Conservation (phyloP, 371 early-diverging fungal genomes). For the Syncephalastrum contaminatum region DNA sequence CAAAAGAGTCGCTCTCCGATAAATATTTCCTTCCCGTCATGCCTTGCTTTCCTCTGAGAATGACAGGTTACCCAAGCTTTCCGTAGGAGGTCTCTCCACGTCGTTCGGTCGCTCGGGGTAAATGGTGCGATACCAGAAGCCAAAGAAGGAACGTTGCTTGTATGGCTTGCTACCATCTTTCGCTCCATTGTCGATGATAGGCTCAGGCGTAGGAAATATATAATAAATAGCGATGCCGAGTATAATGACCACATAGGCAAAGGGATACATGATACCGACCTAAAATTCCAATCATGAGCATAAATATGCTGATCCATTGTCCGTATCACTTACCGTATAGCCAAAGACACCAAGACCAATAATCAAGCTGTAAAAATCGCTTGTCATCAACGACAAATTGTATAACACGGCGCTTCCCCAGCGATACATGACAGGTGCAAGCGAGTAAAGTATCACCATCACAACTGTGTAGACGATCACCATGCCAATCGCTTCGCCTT, state of each 20-base stretch:
- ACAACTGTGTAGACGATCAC: constrained; percentile 61
- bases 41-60: not conserved
- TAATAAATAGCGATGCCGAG: constrained; percentile 65
- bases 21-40: constrained; percentile 8
- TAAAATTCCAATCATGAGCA: not conserved
- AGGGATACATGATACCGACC: constrained; percentile 59
- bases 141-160: constrained; percentile 10
- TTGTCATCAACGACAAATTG: constrained; percentile 75
- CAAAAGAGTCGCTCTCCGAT: not conserved
- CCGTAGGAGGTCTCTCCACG: not conserved
- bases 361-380: constrained; percentile 75
- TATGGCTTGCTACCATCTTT: constrained; percentile 13
- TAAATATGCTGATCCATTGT: not conserved
- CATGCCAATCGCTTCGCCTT: constrained; percentile 44
- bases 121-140: constrained; percentile 11
- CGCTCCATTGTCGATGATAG: constrained; percentile 26
- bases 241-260: constrained; percentile 65
- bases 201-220: constrained; percentile 47
- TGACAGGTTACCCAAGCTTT: too few species aligned
- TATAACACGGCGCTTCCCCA: constrained; percentile 72
- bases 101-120: not conserved
- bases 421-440: constrained; percentile 68
- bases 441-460: constrained; percentile 68
- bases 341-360: constrained; percentile 69
- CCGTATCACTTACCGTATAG: constrained; percentile 33